Evolutionary conservation across 2,329 filamentous ascomycete genomes (phyloP).

Genomic region (Xylaria polymorpha): DNA sequence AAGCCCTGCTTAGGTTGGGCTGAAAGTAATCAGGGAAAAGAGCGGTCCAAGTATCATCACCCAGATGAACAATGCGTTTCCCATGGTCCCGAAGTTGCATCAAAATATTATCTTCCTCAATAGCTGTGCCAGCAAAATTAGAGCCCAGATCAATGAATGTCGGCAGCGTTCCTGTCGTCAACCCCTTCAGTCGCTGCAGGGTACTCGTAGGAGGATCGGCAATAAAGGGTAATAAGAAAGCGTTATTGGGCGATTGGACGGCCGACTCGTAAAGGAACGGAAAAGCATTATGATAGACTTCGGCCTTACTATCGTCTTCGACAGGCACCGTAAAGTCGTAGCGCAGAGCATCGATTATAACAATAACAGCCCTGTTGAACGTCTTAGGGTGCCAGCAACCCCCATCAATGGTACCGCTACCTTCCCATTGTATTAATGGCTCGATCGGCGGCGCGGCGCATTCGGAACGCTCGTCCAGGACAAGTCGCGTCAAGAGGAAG

Average conservation of each 20-base stretch:
- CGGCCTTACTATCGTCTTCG: slow-evolving; percentile 61
- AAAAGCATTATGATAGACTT: slow-evolving; percentile 87
- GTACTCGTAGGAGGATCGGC: slow-evolving; percentile 96
- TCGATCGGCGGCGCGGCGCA: slow-evolving; percentile 77
- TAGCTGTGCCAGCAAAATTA: slow-evolving; percentile 93
- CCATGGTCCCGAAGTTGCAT: slow-evolving; percentile 72
- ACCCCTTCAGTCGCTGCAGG: slow-evolving; percentile 88
- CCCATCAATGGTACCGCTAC: slow-evolving; percentile 60
- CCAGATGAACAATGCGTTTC: slow-evolving; percentile 87
- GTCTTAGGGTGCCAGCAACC: slow-evolving; percentile 98
- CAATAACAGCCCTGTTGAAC: slow-evolving; percentile 90
- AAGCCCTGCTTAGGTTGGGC: slow-evolving; percentile 83
- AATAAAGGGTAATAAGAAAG: slow-evolving; percentile 93
- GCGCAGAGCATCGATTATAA: slow-evolving; percentile 91
- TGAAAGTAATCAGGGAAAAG: slow-evolving; percentile 96
- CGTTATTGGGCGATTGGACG: slow-evolving; percentile 77
- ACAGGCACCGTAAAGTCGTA: slow-evolving; percentile 97
- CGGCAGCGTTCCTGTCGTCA: slow-evolving; percentile 94
- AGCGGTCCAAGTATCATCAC: slow-evolving; percentile 97
- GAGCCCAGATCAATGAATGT: slow-evolving; percentile 95
- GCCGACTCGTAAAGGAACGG: slow-evolving; percentile 89
- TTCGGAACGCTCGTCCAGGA: slow-evolving; percentile 79
- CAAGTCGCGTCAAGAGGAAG: slow-evolving; percentile 88
- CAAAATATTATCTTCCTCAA: slow-evolving; percentile 88
- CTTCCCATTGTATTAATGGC: slow-evolving; percentile 56